phyloP scores from a whole-genome alignment of 441 rosid species.

The Eruca vesicaria region DNA sequence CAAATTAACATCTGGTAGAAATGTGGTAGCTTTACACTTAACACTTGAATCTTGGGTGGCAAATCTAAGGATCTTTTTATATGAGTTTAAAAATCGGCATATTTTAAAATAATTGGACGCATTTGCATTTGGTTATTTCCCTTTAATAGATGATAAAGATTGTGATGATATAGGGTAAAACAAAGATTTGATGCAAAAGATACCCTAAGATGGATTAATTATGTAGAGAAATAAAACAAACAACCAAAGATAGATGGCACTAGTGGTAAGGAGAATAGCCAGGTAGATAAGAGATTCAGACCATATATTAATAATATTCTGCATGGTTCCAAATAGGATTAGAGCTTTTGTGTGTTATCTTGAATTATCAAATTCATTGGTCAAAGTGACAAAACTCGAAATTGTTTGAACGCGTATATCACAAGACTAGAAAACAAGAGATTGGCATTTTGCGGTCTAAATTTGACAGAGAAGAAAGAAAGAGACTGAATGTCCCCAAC shows the following conservation, averaged over 20 bases:
- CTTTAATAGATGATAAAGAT: not conserved
- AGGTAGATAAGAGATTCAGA: not conserved
- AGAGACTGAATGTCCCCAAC: conserved; percentile 1
- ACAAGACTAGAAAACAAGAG: not conserved
- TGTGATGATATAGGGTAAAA: not conserved
- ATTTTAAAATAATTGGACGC: not conserved
- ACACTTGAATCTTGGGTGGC: no score
- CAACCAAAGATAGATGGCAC: not conserved
- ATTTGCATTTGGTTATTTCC: not conserved
- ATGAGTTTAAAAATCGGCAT: not conserved
- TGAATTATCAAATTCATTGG: not conserved
- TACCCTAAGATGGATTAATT: not conserved
- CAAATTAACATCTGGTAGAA: no score
- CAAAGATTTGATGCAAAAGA: not conserved
- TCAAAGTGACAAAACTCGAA: not conserved
- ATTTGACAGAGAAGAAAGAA: not conserved
- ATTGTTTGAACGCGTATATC: not conserved
- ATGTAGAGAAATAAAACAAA: not conserved
- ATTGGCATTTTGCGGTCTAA: not conserved
- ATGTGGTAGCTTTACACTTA: no score
- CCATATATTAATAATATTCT: conserved; percentile 6
- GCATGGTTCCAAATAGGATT: not conserved
- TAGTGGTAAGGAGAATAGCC: not conserved
- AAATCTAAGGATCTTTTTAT: no score
- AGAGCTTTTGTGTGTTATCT: not conserved